Evolutionary conservation across 2,329 filamentous ascomycete genomes (phyloP), one percentile per base, ranked within the genome.

Genomic region (Fusarium dimerum): DNA sequence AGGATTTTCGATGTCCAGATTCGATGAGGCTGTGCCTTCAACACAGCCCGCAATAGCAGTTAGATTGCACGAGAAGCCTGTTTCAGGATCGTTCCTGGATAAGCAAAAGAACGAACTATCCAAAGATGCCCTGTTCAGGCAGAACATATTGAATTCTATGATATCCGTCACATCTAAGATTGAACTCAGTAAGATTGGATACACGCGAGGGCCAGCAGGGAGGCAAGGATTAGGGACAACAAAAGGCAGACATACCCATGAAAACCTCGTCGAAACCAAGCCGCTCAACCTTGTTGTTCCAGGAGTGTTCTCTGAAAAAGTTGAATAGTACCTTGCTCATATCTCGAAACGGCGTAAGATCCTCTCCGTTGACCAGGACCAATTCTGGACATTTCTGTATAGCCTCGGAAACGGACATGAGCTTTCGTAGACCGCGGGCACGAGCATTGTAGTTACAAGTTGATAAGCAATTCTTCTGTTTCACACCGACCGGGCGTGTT

Each of bases 381-480:
- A 96, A 82, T 51, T 96, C 90, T 1, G 92, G 92, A 61, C 92
- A 96, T 29, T 86, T 71, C 62, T 80, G 85, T 71, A 84, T 89
- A 5, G 93, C 94, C 56, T 97, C 91, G 48, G 79, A 82, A 67
- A 97, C 85, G 58, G 91, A 82, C 79, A 95, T 92, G 54, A 97
- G 79, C 76, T 99, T 97, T 70, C 82, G 78, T 48, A 92, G 79
- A 48, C 84, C 85, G n/a, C 74, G 81, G 47, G 84, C 77, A 36
- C 93, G 85, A 18, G 93, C 93, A 68, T 89, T 90, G 71, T 97
- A 97, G 73, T 97, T 97, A 80, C 90, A 95, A 5, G 92, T 96
- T 18, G 92, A 90, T 40, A 94, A 80, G 50, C 97, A 96, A 68
- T 92, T 90, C 73, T 97, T 97, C 73, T 97, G 92, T 71, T 92